Percentiles rank a stretch among this genome's conserved stretches.
Conservation (phyloP, 2,329 filamentous ascomycete genomes). For the Calonectria honghensis region DNA sequence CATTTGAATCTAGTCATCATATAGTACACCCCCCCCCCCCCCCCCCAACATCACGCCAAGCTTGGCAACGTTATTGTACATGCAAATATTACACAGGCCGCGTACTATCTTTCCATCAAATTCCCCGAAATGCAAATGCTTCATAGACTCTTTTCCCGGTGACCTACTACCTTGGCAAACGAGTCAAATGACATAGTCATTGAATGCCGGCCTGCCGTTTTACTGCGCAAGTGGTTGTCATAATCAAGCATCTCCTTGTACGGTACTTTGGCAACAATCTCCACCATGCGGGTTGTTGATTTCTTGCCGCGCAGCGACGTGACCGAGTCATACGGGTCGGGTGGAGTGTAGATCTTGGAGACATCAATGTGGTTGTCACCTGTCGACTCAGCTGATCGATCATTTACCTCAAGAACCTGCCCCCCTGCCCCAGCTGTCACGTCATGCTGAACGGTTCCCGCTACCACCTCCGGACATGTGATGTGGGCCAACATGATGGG, state of each 20-base stretch:
- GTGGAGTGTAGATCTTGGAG: slow-evolving; percentile 87
- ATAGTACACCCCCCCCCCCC: background rate
- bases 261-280: slow-evolving; percentile 90
- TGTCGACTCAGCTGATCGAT: slow-evolving; percentile 64
- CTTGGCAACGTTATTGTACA: slow-evolving; percentile 7
- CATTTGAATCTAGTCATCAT: background rate
- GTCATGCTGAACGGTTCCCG: slow-evolving; percentile 89
- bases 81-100: background rate
- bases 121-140: background rate
- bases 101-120: background rate
- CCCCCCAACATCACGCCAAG: background rate
- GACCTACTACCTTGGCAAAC: slow-evolving; percentile 73
- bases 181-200: slow-evolving; percentile 76
- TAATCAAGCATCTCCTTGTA: slow-evolving; percentile 98
- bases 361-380: slow-evolving; percentile 76
- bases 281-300: slow-evolving; percentile 69
- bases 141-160: slow-evolving; percentile 70
- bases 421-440: slow-evolving; percentile 83
- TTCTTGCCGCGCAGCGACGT: slow-evolving; percentile 74
- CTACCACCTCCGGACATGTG: slow-evolving; percentile 86
- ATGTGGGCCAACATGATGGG: slow-evolving; percentile 95
- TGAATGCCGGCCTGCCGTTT: slow-evolving; percentile 87
- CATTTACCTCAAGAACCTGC: slow-evolving; percentile 83
- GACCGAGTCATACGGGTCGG: slow-evolving; percentile 84
- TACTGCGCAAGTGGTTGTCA: slow-evolving; percentile 88